Conservation (phyloP, 345 rosid genomes). For the Orychophragmus violaceus region DNA sequence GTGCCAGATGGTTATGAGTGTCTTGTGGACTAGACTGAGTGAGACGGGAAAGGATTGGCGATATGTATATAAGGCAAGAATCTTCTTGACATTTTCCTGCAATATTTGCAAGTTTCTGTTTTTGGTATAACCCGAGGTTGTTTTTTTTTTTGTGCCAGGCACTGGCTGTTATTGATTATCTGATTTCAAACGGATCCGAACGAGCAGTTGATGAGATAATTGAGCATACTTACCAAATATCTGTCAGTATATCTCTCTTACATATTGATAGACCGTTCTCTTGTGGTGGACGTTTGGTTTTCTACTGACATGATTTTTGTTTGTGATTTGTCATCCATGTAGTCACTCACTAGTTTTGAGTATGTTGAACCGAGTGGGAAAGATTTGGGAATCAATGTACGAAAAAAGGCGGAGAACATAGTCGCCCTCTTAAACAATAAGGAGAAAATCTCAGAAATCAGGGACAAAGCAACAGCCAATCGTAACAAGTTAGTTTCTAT, state of each 20-base stretch:
- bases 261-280: background rate
- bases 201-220: slow-evolving; percentile 95
- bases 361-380: slow-evolving; percentile 94
- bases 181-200: slow-evolving; percentile 93
- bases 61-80: slow-evolving; percentile 38
- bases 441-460: slow-evolving; percentile 84
- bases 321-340: slow-evolving; percentile 27
- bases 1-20: slow-evolving; percentile 91
- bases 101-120: background rate
- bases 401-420: slow-evolving; percentile 90
- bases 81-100: slow-evolving; percentile 4
- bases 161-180: slow-evolving; percentile 83
- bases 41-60: slow-evolving; percentile 99
- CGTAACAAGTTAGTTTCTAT: slow-evolving; percentile 78
- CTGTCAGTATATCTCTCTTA: slow-evolving; percentile 49
- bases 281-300: background rate
- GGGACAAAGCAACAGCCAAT: slow-evolving; percentile 82
- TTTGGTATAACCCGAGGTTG: background rate
- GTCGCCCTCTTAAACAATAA: slow-evolving; percentile 61
- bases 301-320: slow-evolving; percentile 22
- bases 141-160: slow-evolving; percentile 46
- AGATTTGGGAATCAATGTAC: slow-evolving; percentile 85
- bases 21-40: slow-evolving; percentile 78
- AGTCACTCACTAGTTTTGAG: slow-evolving; percentile 96
- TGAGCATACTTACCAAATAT: slow-evolving; percentile 93